Evolutionary conservation across 306 rosid genomes (phyloP).

Genomic region (Lotus japonicus): DNA sequence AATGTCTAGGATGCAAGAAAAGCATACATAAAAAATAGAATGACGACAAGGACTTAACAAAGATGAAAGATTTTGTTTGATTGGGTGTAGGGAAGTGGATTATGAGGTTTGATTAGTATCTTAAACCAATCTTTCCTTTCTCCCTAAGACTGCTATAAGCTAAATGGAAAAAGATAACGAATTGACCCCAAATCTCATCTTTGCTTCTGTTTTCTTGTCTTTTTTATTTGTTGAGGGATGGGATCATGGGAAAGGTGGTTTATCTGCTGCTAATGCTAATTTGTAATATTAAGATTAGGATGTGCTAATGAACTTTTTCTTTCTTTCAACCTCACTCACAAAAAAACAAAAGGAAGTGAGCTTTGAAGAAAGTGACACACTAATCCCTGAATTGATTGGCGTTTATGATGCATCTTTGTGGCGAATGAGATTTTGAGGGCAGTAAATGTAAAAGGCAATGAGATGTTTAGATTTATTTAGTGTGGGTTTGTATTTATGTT

Average conservation of each 20-base stretch:
- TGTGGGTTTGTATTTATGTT: too few relatives aligned
- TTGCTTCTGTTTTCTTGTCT: neutral
- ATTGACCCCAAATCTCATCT: neutral
- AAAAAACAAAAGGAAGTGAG: conserved; percentile 10
- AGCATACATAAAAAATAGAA: conserved; percentile 14
- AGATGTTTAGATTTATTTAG: neutral
- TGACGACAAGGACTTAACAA: conserved; percentile 12
- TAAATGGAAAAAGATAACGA: conserved; percentile 10
- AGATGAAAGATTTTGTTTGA: conserved; percentile 19
- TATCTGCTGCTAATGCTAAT: neutral
- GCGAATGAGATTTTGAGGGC: neutral
- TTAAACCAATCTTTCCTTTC: conserved; percentile 14
- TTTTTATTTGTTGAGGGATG: conserved; percentile 2
- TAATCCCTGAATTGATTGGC: neutral
- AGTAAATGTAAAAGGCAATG: neutral
- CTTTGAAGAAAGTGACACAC: conserved; percentile 15
- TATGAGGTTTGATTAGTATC: conserved; percentile 21
- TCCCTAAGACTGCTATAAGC: neutral
- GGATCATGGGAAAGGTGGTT: neutral
- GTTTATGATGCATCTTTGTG: neutral
- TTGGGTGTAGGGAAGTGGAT: conserved; percentile 2
- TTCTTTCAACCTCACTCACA: conserved; percentile 20
- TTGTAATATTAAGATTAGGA: conserved; percentile 4
- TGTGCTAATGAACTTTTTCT: conserved; percentile 7
- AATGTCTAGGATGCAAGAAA: conserved; percentile 14